A percentile compares a stretch with the other conserved stretches of the same genome.
Conservation (phyloP, 495 filamentous ascomycete genomes). For the Monascus purpureus region DNA sequence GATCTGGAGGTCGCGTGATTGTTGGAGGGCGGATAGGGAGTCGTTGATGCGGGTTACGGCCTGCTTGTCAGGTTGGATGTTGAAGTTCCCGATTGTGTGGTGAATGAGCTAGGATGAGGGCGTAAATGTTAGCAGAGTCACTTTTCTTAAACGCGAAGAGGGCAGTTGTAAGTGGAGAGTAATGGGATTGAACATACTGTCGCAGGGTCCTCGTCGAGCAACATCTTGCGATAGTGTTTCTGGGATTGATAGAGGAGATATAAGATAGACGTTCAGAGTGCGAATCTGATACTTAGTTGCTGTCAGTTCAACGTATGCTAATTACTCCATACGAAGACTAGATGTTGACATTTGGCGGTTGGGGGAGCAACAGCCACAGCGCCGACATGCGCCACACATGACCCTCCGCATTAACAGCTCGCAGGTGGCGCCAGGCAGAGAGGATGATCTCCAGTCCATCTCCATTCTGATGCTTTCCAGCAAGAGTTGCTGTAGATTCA, state of each 20-base stretch:
- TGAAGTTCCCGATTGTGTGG: constrained; percentile 87
- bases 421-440: constrained; percentile 15
- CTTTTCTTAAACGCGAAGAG: constrained; percentile 1
- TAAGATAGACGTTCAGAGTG: too few relatives aligned
- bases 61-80: constrained; percentile 74
- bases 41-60: constrained; percentile 76
- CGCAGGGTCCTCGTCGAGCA: constrained; percentile 91
- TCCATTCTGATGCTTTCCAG: background rate
- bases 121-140: constrained; percentile 12
- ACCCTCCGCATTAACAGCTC: constrained; percentile 4
- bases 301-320: too few relatives aligned
- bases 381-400: constrained; percentile 32
- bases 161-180: too few relatives aligned
- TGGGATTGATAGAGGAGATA: background rate
- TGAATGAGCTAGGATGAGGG: constrained; percentile 61
- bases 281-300: too few relatives aligned
- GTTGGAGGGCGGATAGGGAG: constrained; percentile 62
- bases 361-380: constrained; percentile 35
- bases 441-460: background rate
- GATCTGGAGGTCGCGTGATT: constrained; percentile 63
- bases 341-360: constrained; percentile 16
- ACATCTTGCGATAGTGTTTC: constrained; percentile 44
- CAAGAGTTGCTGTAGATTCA: background rate
- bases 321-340: too few relatives aligned
- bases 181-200: constrained; percentile 39